phyloP scores from a whole-genome alignment of 441 rosid species.

The Arabidopsis lyrata region DNA sequence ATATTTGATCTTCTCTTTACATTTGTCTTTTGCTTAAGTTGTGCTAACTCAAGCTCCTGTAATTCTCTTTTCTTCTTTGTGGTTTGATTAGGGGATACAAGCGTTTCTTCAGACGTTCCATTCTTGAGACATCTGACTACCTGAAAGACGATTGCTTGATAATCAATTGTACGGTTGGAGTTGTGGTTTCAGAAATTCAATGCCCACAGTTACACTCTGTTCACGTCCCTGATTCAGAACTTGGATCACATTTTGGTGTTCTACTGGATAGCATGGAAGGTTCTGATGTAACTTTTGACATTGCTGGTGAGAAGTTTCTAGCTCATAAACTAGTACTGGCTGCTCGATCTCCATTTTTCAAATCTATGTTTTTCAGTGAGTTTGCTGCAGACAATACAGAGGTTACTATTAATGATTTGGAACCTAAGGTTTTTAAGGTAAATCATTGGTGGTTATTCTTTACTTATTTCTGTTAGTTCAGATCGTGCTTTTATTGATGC shows the following conservation, averaged over 20 bases:
- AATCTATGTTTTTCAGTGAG: slow-evolving; percentile 75
- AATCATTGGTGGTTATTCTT: slow-evolving; percentile 37
- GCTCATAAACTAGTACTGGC: slow-evolving; percentile 86
- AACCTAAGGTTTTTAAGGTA: slow-evolving; percentile 86
- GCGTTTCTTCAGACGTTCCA: slow-evolving; percentile 69
- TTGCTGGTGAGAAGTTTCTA: slow-evolving; percentile 70
- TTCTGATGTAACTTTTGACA: slow-evolving; percentile 69
- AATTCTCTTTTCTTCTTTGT: slow-evolving; percentile 11
- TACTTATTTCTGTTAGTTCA: slow-evolving; percentile 7
- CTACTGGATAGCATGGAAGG: slow-evolving; percentile 82
- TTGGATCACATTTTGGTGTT: slow-evolving; percentile 72
- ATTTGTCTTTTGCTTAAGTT: neutral
- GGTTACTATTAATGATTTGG: slow-evolving; percentile 65
- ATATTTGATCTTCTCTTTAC: slow-evolving; percentile 11
- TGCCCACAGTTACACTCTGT: slow-evolving; percentile 71
- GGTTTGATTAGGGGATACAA: slow-evolving; percentile 77
- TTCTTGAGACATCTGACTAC: slow-evolving; percentile 73
- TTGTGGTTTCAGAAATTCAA: slow-evolving; percentile 71
- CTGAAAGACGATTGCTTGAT: slow-evolving; percentile 78
- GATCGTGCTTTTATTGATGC: slow-evolving; percentile 1
- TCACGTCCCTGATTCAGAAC: slow-evolving; percentile 70
- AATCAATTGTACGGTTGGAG: slow-evolving; percentile 89
- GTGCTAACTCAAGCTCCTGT: slow-evolving; percentile 9
- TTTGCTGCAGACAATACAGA: slow-evolving; percentile 67
- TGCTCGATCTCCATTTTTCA: slow-evolving; percentile 82